Evolutionary conservation across 371 early-diverging fungal species (phyloP).

Genomic region (Rhizopus microsporus): DNA sequence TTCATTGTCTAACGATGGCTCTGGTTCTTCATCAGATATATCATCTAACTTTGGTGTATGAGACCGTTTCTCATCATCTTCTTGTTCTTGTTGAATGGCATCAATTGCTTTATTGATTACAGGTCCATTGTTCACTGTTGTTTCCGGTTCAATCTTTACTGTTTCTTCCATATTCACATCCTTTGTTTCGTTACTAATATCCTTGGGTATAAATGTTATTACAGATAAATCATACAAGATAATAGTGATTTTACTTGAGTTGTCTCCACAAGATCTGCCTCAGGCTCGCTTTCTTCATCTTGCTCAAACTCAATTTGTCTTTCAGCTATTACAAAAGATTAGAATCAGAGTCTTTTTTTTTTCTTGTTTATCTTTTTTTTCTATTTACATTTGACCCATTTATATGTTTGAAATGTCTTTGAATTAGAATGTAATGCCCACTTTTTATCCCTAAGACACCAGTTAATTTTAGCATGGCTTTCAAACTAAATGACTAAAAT

Average conservation of each 20-base stretch:
- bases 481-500: conserved; percentile 8
- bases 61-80: conserved; percentile 36
- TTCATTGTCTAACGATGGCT: conserved; percentile 26
- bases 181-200: not conserved
- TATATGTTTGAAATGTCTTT: conserved; percentile 51
- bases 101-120: conserved; percentile 17
- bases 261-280: conserved; percentile 19
- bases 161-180: not conserved
- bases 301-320: conserved; percentile 50
- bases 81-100: conserved; percentile 16
- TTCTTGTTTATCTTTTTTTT: not conserved
- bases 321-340: conserved; percentile 33
- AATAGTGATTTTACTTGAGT: not conserved
- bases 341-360: not conserved
- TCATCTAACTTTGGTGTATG: conserved; percentile 50
- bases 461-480: not conserved
- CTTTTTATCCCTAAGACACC: conserved; percentile 52
- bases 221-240: not conserved
- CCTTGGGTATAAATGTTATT: not conserved
- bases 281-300: conserved; percentile 36
- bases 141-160: not conserved
- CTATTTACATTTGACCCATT: conserved; percentile 61
- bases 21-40: conserved; percentile 43
- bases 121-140: not conserved
- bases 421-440: conserved; percentile 57